Evolutionary conservation across 2,329 filamentous ascomycete genomes (phyloP), one percentile per base, ranked within the genome.

Genomic region (Diaporthe citrichinensis): DNA sequence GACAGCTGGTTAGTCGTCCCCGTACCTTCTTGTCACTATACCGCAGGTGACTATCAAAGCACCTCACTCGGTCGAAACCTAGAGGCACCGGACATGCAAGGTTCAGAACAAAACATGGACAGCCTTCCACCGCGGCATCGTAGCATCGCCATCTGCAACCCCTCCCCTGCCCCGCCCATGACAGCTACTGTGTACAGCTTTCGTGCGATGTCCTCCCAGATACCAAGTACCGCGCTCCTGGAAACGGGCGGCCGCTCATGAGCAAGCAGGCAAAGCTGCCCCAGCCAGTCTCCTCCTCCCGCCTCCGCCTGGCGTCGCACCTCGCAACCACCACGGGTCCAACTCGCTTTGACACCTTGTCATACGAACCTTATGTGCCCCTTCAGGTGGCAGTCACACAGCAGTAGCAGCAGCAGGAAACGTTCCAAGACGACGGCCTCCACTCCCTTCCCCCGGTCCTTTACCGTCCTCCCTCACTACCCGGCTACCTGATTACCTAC

Each of bases 111-210:
- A 36, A 72, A 51, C 46, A 41, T 59, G 57, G 57, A 51, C 44
- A 61, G 23, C 44, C 71, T 61, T 53, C 46, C 44, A 72, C 71
- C 41, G 57, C 15, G 31, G 14, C 71, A 62, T 53, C 44, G 44
- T 72, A 53, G 41, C 44, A 72, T 72, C 59, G 49, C 71, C 71
- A 61, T 61, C 71, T 72, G 71, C 71, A 62, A 72, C 71, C 25
- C 71, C 46, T 53, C 44, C 36, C n/a, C 67, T 36, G 34, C 57
- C 46, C 34, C 31, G 4, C 71, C 34, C 28, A 59, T 34, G 53
- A 62, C 31, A 53, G 25, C 71, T 53, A 31, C 31, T 31, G 31
- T 31, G 31, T 31, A 31, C 31, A 31, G n/a, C 31, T 31, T 41
- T 9, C 34, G n/a, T 41, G 31, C 49, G n/a, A 53, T 69, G 25